Evolutionary conservation across 1,284 basidiomycete genomes (phyloP).

Genomic region (Inonotus hispidus): DNA sequence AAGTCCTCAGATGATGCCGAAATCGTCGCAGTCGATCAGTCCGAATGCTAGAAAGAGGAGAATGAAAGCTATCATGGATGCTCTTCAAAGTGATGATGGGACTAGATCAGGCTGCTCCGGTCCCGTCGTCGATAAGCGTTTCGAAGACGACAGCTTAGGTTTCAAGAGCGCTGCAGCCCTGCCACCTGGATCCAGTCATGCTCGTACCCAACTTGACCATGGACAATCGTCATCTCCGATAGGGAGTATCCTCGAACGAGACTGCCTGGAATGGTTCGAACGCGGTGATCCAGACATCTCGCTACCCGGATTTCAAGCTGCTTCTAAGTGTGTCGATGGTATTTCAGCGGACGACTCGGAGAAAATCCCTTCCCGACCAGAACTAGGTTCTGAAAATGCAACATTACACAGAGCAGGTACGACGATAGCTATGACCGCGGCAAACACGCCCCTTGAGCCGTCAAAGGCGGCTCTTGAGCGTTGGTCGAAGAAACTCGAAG

Average conservation of each 20-base stretch:
- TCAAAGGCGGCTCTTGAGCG: conserved; percentile 53
- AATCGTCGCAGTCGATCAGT: conserved; percentile 6
- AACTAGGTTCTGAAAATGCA: not conserved
- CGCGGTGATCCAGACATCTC: conserved; percentile 20
- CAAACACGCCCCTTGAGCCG: conserved; percentile 36
- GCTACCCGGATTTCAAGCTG: conserved; percentile 10
- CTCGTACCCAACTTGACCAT: conserved; percentile 8
- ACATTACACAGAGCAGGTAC: not conserved
- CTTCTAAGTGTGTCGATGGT: conserved; percentile 6
- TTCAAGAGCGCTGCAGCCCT: not conserved
- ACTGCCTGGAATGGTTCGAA: conserved; percentile 56
- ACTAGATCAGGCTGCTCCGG: not conserved
- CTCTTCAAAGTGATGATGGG: not conserved
- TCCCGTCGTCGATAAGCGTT: not conserved
- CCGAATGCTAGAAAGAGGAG: conserved; percentile 6
- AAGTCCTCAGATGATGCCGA: conserved; percentile 5
- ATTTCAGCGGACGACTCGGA: not conserved
- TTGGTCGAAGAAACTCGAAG: conserved; percentile 48
- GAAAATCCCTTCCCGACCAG: not conserved
- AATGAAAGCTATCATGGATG: conserved; percentile 11
- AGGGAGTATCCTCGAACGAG: conserved; percentile 34
- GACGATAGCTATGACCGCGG: conserved; percentile 28
- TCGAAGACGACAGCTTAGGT: not conserved
- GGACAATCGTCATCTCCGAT: conserved; percentile 40
- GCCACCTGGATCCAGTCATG: not conserved